Conservation (phyloP, 106 monocot species). For the Allium fistulosum region DNA sequence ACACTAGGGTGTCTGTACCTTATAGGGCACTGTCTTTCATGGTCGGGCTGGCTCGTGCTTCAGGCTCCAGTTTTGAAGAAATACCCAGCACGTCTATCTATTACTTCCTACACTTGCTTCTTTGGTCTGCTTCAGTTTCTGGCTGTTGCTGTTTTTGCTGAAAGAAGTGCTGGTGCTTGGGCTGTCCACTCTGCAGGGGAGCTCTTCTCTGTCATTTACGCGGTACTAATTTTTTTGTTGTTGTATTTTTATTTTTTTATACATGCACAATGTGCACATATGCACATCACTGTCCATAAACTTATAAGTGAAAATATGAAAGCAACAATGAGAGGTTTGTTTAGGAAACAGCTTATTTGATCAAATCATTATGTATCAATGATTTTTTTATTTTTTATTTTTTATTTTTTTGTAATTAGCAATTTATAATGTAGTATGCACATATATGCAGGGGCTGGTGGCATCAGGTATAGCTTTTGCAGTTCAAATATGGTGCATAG, state of each 20-base stretch:
- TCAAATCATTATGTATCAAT: too few relatives aligned
- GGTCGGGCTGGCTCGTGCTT: slow-evolving; percentile 95
- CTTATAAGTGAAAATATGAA: too few relatives aligned
- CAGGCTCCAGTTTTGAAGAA: slow-evolving; percentile 90
- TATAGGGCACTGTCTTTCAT: slow-evolving; percentile 90
- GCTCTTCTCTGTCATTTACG: slow-evolving; percentile 92
- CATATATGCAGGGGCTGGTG: slow-evolving; percentile 62
- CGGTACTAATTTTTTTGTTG: slow-evolving; percentile 25
- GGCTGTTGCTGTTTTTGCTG: slow-evolving; percentile 76
- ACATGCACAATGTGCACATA: background rate
- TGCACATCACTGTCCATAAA: too few relatives aligned
- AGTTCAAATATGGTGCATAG: slow-evolving; percentile 99
- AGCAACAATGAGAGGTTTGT: too few relatives aligned
- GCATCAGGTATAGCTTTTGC: slow-evolving; percentile 96
- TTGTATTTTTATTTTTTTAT: background rate
- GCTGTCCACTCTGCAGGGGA: slow-evolving; percentile 57
- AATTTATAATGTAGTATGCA: background rate
- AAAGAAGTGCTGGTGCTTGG: slow-evolving; percentile 71
- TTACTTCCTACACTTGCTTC: slow-evolving; percentile 97
- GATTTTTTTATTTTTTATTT: too few relatives aligned
- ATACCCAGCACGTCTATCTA: slow-evolving; percentile 92
- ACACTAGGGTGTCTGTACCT: slow-evolving; percentile 79
- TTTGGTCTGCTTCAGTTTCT: slow-evolving; percentile 95
- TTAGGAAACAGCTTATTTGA: too few relatives aligned
- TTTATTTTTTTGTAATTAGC: too few relatives aligned